Base-by-base conservation (phyloP, 179 eudicot species). In the Nepenthes alata region DNA sequence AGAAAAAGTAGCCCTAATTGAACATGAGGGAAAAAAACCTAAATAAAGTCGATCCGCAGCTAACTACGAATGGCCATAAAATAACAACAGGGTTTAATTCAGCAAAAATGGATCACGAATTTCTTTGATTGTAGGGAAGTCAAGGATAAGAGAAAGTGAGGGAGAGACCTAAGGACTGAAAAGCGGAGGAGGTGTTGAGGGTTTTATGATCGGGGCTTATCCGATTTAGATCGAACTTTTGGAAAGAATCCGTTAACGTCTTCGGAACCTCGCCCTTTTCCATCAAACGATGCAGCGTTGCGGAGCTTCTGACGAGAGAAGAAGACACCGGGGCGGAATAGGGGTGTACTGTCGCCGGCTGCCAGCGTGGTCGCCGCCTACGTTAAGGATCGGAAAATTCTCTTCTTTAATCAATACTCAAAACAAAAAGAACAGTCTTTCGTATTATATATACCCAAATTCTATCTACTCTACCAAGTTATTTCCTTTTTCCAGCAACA, bases 151-250 rank as follows among this genome's bases (percentile, higher is more conserved):
- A 60, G 2, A 59, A 16, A 41, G 4, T 39, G 11, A 9, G 59
- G 39, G 50, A 53, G 54, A 45, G 50, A 78, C 82, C 58, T 53
- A 67, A 52, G 9, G 72, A 68, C 38, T 63, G 73, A 55, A 61
- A 47, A 53, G 73, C 4, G 55, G 65, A 36, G 47, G 62, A 10
- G 15, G 52, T 8, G 4, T 62, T 81, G 65, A 72, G 34, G 6
- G 25, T 70, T 37, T 58, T 50, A 25, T 63, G 37, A 53, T 53
- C n/a, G 49, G 69, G 47, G 37, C 25, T 55, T 25, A 25, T 25
- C 25, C 60, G 55, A 62, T 73, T 70, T 57, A 81, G 70, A 69
- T 75, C 67, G 35, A 82, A 78, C 12, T 78, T 70, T 34, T 75
- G 77, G 37, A 86, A 51, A 38, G 79, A 74, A 63, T 78, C 62